A percentile compares a stretch with the other conserved stretches of the same genome.
These are phyloP conservation scores for Cylindrodendrum hubeiense DNA, from an alignment of 2,329 filamentous ascomycete genomes.

Conservation along the genomic window DNA sequence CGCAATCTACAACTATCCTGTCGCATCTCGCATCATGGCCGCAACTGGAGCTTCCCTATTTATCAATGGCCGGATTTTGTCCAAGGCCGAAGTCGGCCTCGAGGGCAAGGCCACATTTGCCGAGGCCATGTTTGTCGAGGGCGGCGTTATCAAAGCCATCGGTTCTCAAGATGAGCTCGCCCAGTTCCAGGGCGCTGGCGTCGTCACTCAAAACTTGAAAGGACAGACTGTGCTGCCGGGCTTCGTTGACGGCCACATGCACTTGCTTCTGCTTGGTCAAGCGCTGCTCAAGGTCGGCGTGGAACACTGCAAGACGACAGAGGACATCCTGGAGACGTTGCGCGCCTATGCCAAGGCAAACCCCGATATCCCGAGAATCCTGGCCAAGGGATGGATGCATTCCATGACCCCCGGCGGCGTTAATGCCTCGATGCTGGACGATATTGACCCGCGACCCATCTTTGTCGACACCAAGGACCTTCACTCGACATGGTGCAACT, in stretches of 20 bases:
- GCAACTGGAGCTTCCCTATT: slow-evolving; percentile 32
- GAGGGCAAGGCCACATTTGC: slow-evolving; percentile 45
- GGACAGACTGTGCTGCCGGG: slow-evolving; percentile 61
- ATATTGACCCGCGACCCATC: slow-evolving; percentile 61
- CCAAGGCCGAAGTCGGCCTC: slow-evolving; percentile 39
- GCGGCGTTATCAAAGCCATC: slow-evolving; percentile 51
- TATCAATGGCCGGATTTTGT: slow-evolving; percentile 46
- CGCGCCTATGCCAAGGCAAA: slow-evolving; percentile 59
- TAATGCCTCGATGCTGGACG: slow-evolving; percentile 55
- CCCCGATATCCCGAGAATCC: slow-evolving; percentile 61
- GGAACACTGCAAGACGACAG: slow-evolving; percentile 60
- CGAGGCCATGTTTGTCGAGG: slow-evolving; percentile 49
- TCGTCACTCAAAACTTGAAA: slow-evolving; percentile 42
- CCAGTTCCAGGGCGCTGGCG: slow-evolving; percentile 18
- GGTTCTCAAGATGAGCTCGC: slow-evolving; percentile 48
- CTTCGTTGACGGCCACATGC: slow-evolving; percentile 70
- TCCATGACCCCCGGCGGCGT: slow-evolving; percentile 60
- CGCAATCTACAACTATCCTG: background rate
- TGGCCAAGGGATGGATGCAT: slow-evolving; percentile 69
- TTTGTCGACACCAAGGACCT: slow-evolving; percentile 64
- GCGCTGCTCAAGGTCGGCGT: slow-evolving; percentile 64
- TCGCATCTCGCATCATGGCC: slow-evolving; percentile 29
- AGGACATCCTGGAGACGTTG: slow-evolving; percentile 63
- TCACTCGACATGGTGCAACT: slow-evolving; percentile 64
- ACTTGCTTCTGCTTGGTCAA: slow-evolving; percentile 66